A percentile compares a stretch with the other conserved stretches of the same genome.
Conservation (phyloP, 768 basidiomycete species). For the Collybia nuda region DNA sequence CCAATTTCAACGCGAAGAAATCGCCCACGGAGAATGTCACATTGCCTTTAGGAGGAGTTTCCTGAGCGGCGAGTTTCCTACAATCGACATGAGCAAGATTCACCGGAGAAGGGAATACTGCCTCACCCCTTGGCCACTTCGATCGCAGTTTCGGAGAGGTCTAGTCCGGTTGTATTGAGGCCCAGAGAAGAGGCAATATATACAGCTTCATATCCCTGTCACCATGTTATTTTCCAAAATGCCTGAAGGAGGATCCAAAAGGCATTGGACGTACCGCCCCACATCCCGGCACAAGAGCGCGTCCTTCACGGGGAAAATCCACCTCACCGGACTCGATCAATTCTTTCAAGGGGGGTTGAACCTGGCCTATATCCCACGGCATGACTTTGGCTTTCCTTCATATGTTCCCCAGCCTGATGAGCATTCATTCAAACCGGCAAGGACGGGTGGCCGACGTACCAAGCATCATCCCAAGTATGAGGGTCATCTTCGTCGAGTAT, state of each 20-base stretch:
- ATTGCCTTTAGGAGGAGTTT: slow-evolving; percentile 21
- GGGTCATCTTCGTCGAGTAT: slow-evolving; percentile 14
- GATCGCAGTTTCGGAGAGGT: slow-evolving; percentile 57
- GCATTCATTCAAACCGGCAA: no score
- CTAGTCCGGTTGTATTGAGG: slow-evolving; percentile 49
- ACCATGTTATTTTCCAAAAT: no score
- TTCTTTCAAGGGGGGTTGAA: slow-evolving; percentile 56
- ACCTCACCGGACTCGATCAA: slow-evolving; percentile 45
- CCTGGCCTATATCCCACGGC: slow-evolving; percentile 59
- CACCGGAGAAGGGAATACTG: no score
- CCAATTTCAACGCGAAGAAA: slow-evolving; percentile 52
- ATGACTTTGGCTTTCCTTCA: slow-evolving; percentile 45
- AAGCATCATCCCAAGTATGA: slow-evolving; percentile 16
- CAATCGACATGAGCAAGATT: no score
- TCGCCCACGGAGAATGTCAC: slow-evolving; percentile 42
- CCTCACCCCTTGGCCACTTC: slow-evolving; percentile 42
- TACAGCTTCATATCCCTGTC: slow-evolving; percentile 60
- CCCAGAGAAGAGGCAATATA: slow-evolving; percentile 51
- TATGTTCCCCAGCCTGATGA: no score
- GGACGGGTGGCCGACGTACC: slow-evolving; percentile 1
- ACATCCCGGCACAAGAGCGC: slow-evolving; percentile 40
- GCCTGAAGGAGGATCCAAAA: no score
- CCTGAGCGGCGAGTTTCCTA: slow-evolving; percentile 18
- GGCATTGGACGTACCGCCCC: slow-evolving; percentile 32
- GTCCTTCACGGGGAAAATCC: slow-evolving; percentile 34